These are phyloP conservation scores for Auricularia sp. DNA, from an alignment of 768 basidiomycete genomes.

Conservation along the genomic window DNA sequence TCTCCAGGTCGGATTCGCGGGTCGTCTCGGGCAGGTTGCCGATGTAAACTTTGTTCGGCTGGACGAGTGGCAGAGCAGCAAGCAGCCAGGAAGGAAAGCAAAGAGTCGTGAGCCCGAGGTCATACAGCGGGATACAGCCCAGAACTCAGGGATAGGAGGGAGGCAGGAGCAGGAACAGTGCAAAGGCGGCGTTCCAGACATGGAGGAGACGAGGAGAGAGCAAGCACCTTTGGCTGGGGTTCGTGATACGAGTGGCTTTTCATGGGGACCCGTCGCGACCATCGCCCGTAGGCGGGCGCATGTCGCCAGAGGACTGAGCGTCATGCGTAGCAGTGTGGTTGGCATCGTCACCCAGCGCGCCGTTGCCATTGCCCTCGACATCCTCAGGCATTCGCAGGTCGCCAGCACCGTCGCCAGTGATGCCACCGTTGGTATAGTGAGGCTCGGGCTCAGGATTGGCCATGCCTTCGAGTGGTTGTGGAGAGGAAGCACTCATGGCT, in stretches of 20 bases:
- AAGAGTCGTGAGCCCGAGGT: slow-evolving; percentile 35
- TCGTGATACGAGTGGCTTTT: background rate
- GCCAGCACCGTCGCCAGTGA: background rate
- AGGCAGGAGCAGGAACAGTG: slow-evolving; percentile 8
- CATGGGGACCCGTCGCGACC: background rate
- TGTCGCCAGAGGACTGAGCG: background rate
- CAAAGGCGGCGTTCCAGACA: slow-evolving; percentile 11
- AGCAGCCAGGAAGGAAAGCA: slow-evolving; percentile 23
- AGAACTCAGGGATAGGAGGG: slow-evolving; percentile 1
- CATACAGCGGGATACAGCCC: slow-evolving; percentile 9
- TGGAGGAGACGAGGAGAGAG: slow-evolving; percentile 20
- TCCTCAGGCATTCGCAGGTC: background rate
- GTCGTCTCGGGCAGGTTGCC: slow-evolving; percentile 84
- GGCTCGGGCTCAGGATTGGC: background rate
- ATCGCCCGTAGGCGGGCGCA: background rate
- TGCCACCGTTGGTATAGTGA: background rate
- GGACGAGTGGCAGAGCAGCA: slow-evolving; percentile 49
- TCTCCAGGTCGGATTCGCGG: slow-evolving; percentile 73
- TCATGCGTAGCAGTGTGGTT: background rate
- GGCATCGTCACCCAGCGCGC: background rate
- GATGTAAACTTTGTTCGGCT: slow-evolving; percentile 92
- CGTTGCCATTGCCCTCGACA: background rate
- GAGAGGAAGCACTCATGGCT: background rate
- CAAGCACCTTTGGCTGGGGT: background rate
- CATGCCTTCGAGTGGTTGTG: background rate